Conservation (phyloP, 164 flowering plant genomes). For the Nelumbo lutea region DNA sequence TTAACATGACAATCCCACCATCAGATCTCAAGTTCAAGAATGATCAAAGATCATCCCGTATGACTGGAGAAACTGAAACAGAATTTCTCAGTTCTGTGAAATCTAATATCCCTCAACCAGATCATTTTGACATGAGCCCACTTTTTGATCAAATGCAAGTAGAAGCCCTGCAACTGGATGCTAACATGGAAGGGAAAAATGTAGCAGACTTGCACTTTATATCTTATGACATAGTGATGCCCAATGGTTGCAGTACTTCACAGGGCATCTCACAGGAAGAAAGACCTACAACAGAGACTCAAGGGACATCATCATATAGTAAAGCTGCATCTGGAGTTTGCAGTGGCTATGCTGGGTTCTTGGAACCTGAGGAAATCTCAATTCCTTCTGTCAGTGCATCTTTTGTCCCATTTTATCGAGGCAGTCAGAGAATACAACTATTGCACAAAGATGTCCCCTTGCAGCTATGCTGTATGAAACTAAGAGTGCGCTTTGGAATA, state of each 20-base stretch:
- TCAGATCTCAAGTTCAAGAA: constrained; percentile 20
- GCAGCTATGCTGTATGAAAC: constrained; percentile 40
- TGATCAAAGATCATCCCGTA: constrained; percentile 20
- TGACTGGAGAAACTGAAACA: constrained; percentile 5
- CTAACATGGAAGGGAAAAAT: constrained; percentile 28
- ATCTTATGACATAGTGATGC: too few relatives aligned
- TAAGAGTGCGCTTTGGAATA: constrained; percentile 79
- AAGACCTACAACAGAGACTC: constrained; percentile 20
- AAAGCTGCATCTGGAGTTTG: constrained; percentile 24
- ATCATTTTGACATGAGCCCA: constrained; percentile 44
- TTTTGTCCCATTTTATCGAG: constrained; percentile 38
- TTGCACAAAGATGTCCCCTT: constrained; percentile 42
- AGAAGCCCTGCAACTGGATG: constrained; percentile 27
- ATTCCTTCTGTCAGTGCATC: constrained; percentile 45
- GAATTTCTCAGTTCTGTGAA: constrained; percentile 16
- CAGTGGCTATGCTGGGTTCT: constrained; percentile 35
- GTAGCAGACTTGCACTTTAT: too few relatives aligned
- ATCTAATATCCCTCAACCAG: constrained; percentile 20
- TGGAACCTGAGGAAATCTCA: constrained; percentile 60
- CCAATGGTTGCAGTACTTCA: too few relatives aligned
- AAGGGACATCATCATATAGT: constrained; percentile 16
- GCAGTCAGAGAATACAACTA: constrained; percentile 45
- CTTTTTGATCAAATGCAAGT: constrained; percentile 36
- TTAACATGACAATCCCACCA: constrained; percentile 18
- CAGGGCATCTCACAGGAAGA: too few relatives aligned